These are phyloP conservation scores for Conticribra weissflogii DNA, from an alignment of 108 stramenopile species.

Conservation along the genomic window DNA sequence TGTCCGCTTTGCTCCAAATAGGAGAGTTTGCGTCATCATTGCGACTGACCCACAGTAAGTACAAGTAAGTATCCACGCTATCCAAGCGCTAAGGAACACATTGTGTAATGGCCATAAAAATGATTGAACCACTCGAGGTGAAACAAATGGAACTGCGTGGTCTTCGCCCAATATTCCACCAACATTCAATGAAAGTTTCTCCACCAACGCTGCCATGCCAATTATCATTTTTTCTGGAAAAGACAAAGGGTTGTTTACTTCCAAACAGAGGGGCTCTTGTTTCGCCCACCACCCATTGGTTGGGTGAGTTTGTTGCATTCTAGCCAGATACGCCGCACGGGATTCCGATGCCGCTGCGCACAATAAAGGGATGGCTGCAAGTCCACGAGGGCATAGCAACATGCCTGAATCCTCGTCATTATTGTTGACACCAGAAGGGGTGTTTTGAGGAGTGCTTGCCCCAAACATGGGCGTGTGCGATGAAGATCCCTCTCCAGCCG, in stretches of 20 bases:
- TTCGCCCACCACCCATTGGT: constrained; percentile 81
- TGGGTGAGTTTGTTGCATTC: constrained; percentile 56
- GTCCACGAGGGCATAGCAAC: constrained; percentile 61
- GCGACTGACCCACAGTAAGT: constrained; percentile 53
- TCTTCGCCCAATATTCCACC: constrained; percentile 31
- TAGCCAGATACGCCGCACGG: constrained; percentile 71
- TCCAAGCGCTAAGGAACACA: constrained; percentile 73
- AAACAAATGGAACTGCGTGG: constrained; percentile 30
- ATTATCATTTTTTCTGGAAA: constrained; percentile 69
- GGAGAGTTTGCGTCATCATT: constrained; percentile 55
- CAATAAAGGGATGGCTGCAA: constrained; percentile 81
- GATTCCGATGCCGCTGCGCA: constrained; percentile 87
- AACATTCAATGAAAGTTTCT: constrained; percentile 54
- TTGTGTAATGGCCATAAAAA: constrained; percentile 90
- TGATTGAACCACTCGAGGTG: constrained; percentile 55
- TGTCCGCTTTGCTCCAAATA: constrained; percentile 79
- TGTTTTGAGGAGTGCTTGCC: constrained; percentile 36
- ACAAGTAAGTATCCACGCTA: constrained; percentile 61
- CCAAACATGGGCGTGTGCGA: constrained; percentile 19
- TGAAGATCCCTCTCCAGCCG: background rate
- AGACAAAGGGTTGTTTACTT: constrained; percentile 51
- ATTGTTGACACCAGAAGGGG: constrained; percentile 16
- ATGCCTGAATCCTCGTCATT: constrained; percentile 18
- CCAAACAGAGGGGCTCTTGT: constrained; percentile 78
- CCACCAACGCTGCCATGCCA: constrained; percentile 57